These are phyloP conservation scores for Petunia secreta DNA, from an alignment of 257 asterid species.

Conservation along the genomic window DNA sequence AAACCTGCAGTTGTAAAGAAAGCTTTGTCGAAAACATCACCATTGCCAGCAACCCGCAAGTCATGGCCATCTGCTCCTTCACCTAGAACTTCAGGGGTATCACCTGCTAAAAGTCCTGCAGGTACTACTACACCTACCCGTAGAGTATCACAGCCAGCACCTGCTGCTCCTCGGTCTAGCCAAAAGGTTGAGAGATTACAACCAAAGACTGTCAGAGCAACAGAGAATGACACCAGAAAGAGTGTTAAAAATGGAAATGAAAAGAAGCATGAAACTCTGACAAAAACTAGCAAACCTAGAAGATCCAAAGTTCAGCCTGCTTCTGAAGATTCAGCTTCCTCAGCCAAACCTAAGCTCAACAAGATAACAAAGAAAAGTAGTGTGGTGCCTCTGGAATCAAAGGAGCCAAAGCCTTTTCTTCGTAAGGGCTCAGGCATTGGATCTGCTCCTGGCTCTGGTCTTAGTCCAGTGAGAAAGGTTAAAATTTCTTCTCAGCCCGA, in stretches of 20 bases:
- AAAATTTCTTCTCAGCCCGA: conserved; percentile 46
- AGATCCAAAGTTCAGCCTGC: conserved; percentile 58
- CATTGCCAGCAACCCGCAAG: conserved; percentile 79
- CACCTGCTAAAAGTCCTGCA: conserved; percentile 63
- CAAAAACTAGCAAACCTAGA: conserved; percentile 52
- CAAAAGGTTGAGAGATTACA: conserved; percentile 57
- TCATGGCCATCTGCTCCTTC: conserved; percentile 89
- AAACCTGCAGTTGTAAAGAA: conserved; percentile 58
- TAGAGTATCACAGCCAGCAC: conserved; percentile 65
- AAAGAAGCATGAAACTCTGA: conserved; percentile 55
- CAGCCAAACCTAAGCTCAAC: conserved; percentile 62
- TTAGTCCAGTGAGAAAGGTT: conserved; percentile 48
- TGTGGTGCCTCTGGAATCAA: conserved; percentile 86
- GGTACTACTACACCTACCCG: conserved; percentile 55
- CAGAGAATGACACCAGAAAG: conserved; percentile 53
- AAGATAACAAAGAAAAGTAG: conserved; percentile 88
- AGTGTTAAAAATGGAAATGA: conserved; percentile 48
- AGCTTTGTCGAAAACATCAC: conserved; percentile 51
- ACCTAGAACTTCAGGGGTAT: conserved; percentile 56
- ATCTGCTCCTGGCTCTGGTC: conserved; percentile 50
- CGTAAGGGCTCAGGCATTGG: conserved; percentile 76
- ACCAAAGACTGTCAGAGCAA: conserved; percentile 51
- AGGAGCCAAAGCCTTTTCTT: conserved; percentile 67
- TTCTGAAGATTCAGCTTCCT: conserved; percentile 52
- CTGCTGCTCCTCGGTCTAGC: conserved; percentile 49